Conservation (phyloP, 2,329 filamentous ascomycete genomes). For the Scedosporium dehoogii region DNA sequence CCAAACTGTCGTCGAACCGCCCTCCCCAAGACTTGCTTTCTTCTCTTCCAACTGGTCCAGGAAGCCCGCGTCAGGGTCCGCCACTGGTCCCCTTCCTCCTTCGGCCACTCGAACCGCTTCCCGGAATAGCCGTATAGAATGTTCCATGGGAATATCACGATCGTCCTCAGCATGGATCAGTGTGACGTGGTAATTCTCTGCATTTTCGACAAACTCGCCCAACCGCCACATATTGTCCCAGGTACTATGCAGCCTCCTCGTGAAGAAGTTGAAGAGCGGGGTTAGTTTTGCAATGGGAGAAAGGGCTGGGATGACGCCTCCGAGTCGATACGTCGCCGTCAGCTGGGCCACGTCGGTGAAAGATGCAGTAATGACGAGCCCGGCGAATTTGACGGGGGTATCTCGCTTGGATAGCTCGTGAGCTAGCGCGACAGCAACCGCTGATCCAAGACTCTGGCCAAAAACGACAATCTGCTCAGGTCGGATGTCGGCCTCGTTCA, state of each 20-base stretch:
- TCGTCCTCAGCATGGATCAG: conserved; percentile 35
- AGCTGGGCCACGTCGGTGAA: conserved; percentile 38
- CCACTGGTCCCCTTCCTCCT: too few species aligned
- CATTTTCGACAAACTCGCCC: conserved; percentile 20
- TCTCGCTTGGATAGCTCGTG: conserved; percentile 15
- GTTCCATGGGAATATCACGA: conserved; percentile 31
- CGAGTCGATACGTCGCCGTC: conserved; percentile 41
- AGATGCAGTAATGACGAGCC: conserved; percentile 36
- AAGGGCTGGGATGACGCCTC: conserved; percentile 34
- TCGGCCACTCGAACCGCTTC: conserved; percentile 23
- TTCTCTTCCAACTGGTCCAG: conserved; percentile 5
- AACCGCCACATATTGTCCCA: conserved; percentile 34
- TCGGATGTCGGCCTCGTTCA: conserved; percentile 39
- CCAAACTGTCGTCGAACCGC: conserved; percentile 35
- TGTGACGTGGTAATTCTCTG: conserved; percentile 24
- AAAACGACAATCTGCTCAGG: conserved; percentile 47
- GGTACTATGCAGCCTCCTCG: conserved; percentile 29
- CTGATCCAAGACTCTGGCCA: conserved; percentile 49
- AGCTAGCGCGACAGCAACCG: conserved; percentile 33
- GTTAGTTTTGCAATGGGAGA: conserved; percentile 30
- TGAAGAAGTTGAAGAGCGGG: conserved; percentile 21
- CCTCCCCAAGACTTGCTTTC: conserved; percentile 25
- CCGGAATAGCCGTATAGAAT: conserved; percentile 35
- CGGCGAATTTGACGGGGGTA: conserved; percentile 25
- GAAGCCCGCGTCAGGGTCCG: not conserved